Evolutionary conservation across 2,329 filamentous ascomycete genomes (phyloP).

Genomic region (Thermoascus crustaceus): DNA sequence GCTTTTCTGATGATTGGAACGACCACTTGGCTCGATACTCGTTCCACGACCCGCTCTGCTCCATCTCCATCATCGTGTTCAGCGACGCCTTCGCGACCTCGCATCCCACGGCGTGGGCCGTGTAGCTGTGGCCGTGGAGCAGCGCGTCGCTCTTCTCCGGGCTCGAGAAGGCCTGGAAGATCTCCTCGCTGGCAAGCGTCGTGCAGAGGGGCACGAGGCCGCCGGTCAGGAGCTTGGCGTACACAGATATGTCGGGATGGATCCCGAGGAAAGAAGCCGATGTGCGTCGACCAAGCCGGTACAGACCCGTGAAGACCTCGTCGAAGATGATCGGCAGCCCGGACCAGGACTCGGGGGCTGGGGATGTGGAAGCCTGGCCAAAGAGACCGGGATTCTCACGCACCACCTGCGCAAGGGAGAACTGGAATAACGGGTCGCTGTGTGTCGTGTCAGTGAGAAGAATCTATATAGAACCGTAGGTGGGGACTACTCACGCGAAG

Average conservation of each 20-base stretch:
- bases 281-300: constrained; percentile 66
- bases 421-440: constrained; percentile 74
- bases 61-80: constrained; percentile 51
- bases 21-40: constrained; percentile 46
- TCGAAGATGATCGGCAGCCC: constrained; percentile 75
- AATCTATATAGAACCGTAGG: not conserved
- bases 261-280: constrained; percentile 61
- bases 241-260: constrained; percentile 66
- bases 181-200: constrained; percentile 64
- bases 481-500: constrained; percentile 52
- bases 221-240: constrained; percentile 77
- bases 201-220: constrained; percentile 69
- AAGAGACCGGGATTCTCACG: constrained; percentile 54
- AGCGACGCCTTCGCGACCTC: constrained; percentile 66
- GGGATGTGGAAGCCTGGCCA: constrained; percentile 15
- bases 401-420: constrained; percentile 58
- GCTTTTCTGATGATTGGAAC: constrained; percentile 1
- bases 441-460: constrained; percentile 7
- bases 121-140: constrained; percentile 80
- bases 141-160: constrained; percentile 69
- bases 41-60: constrained; percentile 49
- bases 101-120: constrained; percentile 73
- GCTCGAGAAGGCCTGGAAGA: constrained; percentile 64
- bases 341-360: constrained; percentile 48
- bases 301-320: constrained; percentile 80